phyloP scores from a whole-genome alignment of 192 early-diverging fungal genomes.

The Umbelopsis sp. region DNA sequence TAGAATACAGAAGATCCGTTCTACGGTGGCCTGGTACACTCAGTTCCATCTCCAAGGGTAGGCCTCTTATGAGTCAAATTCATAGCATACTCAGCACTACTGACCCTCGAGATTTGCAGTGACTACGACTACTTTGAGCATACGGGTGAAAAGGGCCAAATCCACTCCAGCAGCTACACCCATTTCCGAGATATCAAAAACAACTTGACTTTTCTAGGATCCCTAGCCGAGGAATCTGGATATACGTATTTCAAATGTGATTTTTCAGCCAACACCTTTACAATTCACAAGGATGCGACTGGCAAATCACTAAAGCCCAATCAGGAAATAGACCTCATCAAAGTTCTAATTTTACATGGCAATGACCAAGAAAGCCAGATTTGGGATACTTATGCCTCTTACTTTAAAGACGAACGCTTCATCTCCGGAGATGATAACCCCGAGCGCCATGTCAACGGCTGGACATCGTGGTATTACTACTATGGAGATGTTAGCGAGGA shows the following conservation, averaged over 20 bases:
- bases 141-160: constrained; percentile 43
- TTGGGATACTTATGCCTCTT: constrained; percentile 39
- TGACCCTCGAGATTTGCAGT: constrained; percentile 4
- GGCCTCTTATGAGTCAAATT: constrained; percentile 16
- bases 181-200: constrained; percentile 44
- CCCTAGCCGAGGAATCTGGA: constrained; percentile 45
- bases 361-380: constrained; percentile 27
- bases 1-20: constrained; percentile 43
- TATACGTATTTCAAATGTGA: constrained; percentile 56
- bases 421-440: constrained; percentile 29
- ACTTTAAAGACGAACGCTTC: constrained; percentile 28
- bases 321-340: constrained; percentile 12
- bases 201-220: constrained; percentile 41
- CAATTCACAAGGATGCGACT: constrained; percentile 45
- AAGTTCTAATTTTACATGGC: constrained; percentile 32
- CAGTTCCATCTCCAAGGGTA: constrained; percentile 42
- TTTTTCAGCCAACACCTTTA: constrained; percentile 34
- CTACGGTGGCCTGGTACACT: constrained; percentile 37
- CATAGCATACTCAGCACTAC: not conserved
- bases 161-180: constrained; percentile 53
- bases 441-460: constrained; percentile 44
- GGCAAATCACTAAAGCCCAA: constrained; percentile 38
- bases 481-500: constrained; percentile 52
- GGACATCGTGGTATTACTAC: constrained; percentile 59
- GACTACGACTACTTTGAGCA: constrained; percentile 49